phyloP scores from a whole-genome alignment of 352 stramenopile genomes.

The Pythium oligandrum region DNA sequence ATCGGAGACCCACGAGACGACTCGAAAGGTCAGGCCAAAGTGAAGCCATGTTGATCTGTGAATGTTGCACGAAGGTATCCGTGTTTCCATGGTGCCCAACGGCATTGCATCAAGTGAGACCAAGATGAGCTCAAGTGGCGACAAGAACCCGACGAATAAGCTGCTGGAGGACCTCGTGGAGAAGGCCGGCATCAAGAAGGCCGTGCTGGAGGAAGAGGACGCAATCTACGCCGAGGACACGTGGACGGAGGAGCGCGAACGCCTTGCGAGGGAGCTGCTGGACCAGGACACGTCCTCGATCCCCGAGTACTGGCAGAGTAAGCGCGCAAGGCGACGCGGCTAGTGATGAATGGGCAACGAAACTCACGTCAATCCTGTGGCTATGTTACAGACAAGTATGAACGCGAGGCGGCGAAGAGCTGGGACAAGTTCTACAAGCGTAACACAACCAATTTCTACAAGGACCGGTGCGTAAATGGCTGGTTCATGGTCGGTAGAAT shows the following conservation, averaged over 20 bases:
- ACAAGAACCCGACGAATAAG: constrained; percentile 58
- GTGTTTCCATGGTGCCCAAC: neutral
- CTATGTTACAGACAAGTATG: constrained; percentile 57
- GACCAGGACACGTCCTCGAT: constrained; percentile 75
- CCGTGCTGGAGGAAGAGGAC: constrained; percentile 59
- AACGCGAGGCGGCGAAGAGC: constrained; percentile 76
- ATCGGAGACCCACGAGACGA: too few relatives aligned
- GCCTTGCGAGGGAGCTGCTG: constrained; percentile 59
- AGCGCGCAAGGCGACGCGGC: neutral
- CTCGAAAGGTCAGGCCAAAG: neutral
- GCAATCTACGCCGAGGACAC: constrained; percentile 72
- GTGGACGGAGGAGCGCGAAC: constrained; percentile 79
- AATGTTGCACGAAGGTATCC: constrained; percentile 24
- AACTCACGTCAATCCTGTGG: too few relatives aligned
- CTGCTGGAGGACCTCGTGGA: constrained; percentile 75
- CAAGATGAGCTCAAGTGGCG: constrained; percentile 12
- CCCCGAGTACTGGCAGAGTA: constrained; percentile 75
- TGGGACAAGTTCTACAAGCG: constrained; percentile 95
- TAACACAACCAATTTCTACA: constrained; percentile 94
- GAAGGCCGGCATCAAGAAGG: constrained; percentile 59
- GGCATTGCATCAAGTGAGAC: too few relatives aligned
- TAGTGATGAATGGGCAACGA: neutral
- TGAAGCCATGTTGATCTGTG: constrained; percentile 5
- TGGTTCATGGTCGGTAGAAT: too few relatives aligned
- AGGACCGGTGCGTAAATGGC: constrained; percentile 61